Evolutionary conservation across 495 filamentous ascomycete species (phyloP), one percentile per base, ranked within the genome.

Genomic region (Tuber brumale): DNA sequence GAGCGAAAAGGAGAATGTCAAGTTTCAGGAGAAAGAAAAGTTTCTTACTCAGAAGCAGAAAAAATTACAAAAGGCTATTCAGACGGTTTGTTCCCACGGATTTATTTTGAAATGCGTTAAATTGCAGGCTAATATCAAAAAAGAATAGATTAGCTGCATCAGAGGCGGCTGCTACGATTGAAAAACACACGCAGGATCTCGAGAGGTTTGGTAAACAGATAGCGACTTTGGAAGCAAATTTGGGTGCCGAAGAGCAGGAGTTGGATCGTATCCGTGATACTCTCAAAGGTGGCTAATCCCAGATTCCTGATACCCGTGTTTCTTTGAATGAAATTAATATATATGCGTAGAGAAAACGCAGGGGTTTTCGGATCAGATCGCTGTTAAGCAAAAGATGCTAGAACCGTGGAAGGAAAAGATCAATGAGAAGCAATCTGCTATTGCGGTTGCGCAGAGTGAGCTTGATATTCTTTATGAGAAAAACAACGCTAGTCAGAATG

Each of bases 371-470:
- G 93, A 99, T 82, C 89, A 97, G 80, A 97, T 98, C 76, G 90
- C 94, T 0, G 86, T 87, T 2, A 97, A 97, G 85, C 95, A 99
- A 80, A 97, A 96, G 85, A 91, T 92, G 3, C 88, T 99, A 14
- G 95, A 97, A 85, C 95, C 95, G 0, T 99, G 95, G 95, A 94
- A 93, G 74, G 93, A 92, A 71, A 97, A 94, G 85, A 94, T 99
- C 86, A 98, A 97, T 82, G 89, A 95, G 83, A 98, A 97, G 83
- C 92, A 93, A 79, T 97, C 94, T 3, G 89, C 92, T 14, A 95
- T 97, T 81, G 95, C 95, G 21, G 94, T 99, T 42, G 93, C 95
- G 6, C 92, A 97, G 83, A 95, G 92, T 83, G 95, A 99, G 84
- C 89, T 97, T 73, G 91, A 95, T 70, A 97, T 99, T 76, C 86